phyloP scores from a whole-genome alignment of 1,284 basidiomycete species.

The Cryptococcus sp. region DNA sequence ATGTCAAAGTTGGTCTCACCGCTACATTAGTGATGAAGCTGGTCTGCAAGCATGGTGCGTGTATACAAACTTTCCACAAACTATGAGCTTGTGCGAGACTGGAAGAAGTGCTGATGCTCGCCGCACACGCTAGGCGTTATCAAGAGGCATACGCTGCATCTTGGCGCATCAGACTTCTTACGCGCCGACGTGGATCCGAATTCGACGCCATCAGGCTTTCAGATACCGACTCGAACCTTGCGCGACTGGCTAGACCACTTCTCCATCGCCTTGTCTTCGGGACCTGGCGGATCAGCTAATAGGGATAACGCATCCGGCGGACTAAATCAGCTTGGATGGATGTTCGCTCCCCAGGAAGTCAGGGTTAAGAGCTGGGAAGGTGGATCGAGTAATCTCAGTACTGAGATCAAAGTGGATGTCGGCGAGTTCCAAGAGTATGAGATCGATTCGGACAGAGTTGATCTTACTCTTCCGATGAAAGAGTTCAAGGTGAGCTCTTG shows the following conservation, averaged over 20 bases:
- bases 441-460: slow-evolving; percentile 32
- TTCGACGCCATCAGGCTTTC: slow-evolving; percentile 44
- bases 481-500: slow-evolving; percentile 49
- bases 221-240: slow-evolving; percentile 41
- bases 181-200: slow-evolving; percentile 47
- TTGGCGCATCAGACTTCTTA: slow-evolving; percentile 44
- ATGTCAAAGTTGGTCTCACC: slow-evolving; percentile 22
- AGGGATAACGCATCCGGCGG: slow-evolving; percentile 14
- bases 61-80: background rate
- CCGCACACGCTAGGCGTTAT: slow-evolving; percentile 38
- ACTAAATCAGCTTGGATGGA: slow-evolving; percentile 50
- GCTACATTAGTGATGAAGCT: slow-evolving; percentile 43
- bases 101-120: background rate
- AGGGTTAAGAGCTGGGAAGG: slow-evolving; percentile 49
- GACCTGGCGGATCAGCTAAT: slow-evolving; percentile 7
- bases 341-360: slow-evolving; percentile 41
- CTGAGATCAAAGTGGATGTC: slow-evolving; percentile 47
- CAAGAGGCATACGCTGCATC: slow-evolving; percentile 50
- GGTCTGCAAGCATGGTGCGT: slow-evolving; percentile 50
- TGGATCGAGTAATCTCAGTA: slow-evolving; percentile 31
- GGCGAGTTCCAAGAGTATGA: slow-evolving; percentile 49
- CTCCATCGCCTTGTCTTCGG: slow-evolving; percentile 27
- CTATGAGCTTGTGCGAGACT: background rate
- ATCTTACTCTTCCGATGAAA: slow-evolving; percentile 50
- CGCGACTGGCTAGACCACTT: slow-evolving; percentile 53